Evolutionary conservation across 352 stramenopile genomes (phyloP).

Genomic region (Pythium brassicae): DNA sequence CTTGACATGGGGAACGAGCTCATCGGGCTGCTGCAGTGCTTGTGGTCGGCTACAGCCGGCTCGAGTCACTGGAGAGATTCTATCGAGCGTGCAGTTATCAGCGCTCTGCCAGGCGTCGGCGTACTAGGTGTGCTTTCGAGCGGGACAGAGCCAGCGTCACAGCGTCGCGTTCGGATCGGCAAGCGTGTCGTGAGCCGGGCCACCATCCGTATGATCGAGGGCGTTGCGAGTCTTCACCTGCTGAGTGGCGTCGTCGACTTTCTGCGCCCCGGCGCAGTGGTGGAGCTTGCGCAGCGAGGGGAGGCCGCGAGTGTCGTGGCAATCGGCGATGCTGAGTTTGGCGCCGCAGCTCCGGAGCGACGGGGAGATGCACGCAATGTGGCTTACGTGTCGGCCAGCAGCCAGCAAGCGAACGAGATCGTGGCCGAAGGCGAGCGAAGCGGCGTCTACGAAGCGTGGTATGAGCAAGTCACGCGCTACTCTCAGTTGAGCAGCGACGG

Average conservation of each 20-base stretch:
- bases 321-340: not conserved
- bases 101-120: not conserved
- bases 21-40: constrained; percentile 5
- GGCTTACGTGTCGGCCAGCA: constrained; percentile 1
- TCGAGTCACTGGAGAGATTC: constrained; percentile 5
- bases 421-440: not conserved
- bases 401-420: not conserved
- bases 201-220: constrained; percentile 19
- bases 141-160: too few relatives aligned
- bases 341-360: not conserved
- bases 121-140: not conserved
- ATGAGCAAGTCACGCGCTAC: constrained; percentile 1
- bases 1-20: constrained; percentile 9
- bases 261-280: constrained; percentile 23
- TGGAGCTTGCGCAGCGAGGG: constrained; percentile 24
- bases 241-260: constrained; percentile 35
- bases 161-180: constrained; percentile 17
- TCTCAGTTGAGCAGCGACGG: not conserved
- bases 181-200: constrained; percentile 13
- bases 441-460: constrained; percentile 3
- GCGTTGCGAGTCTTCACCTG: constrained; percentile 26
- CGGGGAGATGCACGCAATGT: not conserved
- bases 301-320: constrained; percentile 27
- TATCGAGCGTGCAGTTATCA: constrained; percentile 4
- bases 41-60: constrained; percentile 1